Evolutionary conservation across 352 stramenopile genomes (phyloP), one percentile per base, ranked within the genome.

Genomic region (Pythium biforme): DNA sequence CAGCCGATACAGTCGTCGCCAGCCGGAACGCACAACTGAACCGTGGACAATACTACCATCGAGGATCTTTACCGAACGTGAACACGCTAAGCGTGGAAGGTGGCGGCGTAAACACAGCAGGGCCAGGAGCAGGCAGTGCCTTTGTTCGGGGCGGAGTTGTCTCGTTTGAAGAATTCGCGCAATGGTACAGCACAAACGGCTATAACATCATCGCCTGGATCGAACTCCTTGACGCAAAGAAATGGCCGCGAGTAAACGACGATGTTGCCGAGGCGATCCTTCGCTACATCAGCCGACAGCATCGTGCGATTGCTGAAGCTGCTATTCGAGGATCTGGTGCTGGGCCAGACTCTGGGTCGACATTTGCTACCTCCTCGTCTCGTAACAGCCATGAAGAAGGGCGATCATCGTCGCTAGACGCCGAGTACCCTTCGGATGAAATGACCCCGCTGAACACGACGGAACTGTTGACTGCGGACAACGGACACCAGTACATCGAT

Each of bases 121-220:
- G 83, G 6, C 66, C 69, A 49, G 83, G 81, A n/a, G 83, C 83
- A 40, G 83, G 77, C 0, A 87, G 74, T 55, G 80, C 83, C 2
- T 92, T 92, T 43, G 75, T 90, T 61, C 70, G 75, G 60, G 81
- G 83, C 25, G 85, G 83, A 10, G 80, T 92, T 7, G 81, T 96
- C 11, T 85, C 84, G 0, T 94, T 95, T 53, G 80, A 93, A 54
- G 80, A 92, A 45, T 97, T 97, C 70, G 83, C 79, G 7, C 68
- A 79, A 11, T 97, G 89, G 89, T 97, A 96, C 63, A 89, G 81
- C 11, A 74, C 83, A 20, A 74, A 89, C 53, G 89, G 89, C 4
- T 88, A 89, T 56, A 86, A 79, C 20, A 84, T 92, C 29, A 94
- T 95, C 17, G 83, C 89, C 3, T 97, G 88, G 87, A 82, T 96